phyloP scores from a whole-genome alignment of 768 basidiomycete genomes.

The Mycena rosella region DNA sequence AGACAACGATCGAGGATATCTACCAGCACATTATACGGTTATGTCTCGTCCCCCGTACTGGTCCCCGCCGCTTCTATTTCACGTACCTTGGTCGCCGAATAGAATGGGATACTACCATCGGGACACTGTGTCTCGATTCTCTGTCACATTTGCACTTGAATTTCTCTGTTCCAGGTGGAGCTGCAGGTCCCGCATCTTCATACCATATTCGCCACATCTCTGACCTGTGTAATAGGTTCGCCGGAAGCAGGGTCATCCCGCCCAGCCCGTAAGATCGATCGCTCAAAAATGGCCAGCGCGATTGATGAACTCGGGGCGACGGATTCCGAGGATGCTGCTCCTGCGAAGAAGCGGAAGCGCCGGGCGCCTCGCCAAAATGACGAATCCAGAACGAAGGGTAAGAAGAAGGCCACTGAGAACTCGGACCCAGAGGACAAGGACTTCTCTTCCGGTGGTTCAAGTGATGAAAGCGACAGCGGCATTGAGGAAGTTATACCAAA shows the following conservation, averaged over 20 bases:
- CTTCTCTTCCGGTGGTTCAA: neutral
- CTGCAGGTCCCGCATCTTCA: neutral
- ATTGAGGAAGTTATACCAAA: conserved; percentile 1
- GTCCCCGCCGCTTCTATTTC: neutral
- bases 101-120: neutral
- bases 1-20: neutral
- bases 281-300: no score
- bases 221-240: neutral
- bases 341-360: no score
- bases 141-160: neutral
- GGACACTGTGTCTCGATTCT: neutral
- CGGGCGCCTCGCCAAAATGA: no score
- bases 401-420: neutral
- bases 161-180: neutral
- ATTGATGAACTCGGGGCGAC: no score
- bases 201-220: neutral
- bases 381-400: no score
- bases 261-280: no score
- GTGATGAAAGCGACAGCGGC: neutral
- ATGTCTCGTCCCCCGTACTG: neutral
- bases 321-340: no score
- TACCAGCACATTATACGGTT: neutral
- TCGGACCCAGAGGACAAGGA: neutral
- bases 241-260: neutral
- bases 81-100: neutral